Conservation (phyloP, 1,284 basidiomycete species). For the Ceratobasidium papillatum region DNA sequence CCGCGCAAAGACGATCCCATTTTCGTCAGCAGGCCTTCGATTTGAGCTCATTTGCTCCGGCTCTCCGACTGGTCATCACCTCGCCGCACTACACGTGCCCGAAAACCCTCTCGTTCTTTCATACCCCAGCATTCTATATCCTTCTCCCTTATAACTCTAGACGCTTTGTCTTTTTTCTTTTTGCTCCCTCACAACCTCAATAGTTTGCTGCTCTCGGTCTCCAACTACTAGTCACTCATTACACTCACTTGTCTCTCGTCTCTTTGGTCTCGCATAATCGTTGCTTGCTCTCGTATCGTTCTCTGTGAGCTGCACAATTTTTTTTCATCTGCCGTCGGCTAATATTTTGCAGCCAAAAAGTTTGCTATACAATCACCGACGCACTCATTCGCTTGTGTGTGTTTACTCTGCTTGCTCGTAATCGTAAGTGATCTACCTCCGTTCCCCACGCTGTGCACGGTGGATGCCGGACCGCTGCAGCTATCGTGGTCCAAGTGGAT, state of each 20-base stretch:
- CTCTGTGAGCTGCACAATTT: not conserved
- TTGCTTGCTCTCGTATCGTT: conserved; percentile 5
- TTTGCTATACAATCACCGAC: conserved; percentile 28
- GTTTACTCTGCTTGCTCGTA: conserved; percentile 24
- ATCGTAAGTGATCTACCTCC: conserved; percentile 31
- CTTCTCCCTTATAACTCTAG: conserved; percentile 31
- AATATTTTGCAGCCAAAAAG: conserved; percentile 30
- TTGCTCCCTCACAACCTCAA: conserved; percentile 7
- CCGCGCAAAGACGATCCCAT: conserved; percentile 22
- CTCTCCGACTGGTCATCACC: conserved; percentile 26
- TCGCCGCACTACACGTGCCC: conserved; percentile 36
- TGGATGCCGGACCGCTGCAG: not conserved
- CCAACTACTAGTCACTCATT: conserved; percentile 40
- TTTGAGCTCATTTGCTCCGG: conserved; percentile 32
- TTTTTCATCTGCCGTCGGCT: not conserved
- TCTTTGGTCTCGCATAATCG: conserved; percentile 18
- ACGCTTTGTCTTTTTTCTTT: conserved; percentile 23
- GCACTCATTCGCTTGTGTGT: conserved; percentile 39
- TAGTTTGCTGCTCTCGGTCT: conserved; percentile 36
- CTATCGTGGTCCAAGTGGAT: not conserved
- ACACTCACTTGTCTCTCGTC: conserved; percentile 22
- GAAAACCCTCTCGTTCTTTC: conserved; percentile 36
- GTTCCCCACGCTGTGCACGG: not conserved
- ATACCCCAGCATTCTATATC: conserved; percentile 35
- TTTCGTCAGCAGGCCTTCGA: conserved; percentile 39